Evolutionary conservation across 345 rosid genomes (phyloP), one percentile per base, ranked within the genome.

Genomic region (Eucalyptus cloeziana): DNA sequence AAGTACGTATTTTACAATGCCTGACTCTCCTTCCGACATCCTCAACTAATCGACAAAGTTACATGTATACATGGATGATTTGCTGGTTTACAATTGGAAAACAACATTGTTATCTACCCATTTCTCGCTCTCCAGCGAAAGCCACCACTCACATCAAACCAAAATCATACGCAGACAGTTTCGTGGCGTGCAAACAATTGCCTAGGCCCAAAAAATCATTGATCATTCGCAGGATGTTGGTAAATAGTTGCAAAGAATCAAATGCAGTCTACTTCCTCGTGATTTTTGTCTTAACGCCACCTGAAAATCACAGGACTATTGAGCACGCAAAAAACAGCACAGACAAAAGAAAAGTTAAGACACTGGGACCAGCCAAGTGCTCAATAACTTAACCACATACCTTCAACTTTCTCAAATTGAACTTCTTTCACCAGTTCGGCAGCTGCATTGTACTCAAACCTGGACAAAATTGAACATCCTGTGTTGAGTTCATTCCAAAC

Each of bases 381-480:
- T 76, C 15, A 40, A 37, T 76, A 40, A 76, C 83, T 10, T 76
- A 21, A 40, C 31, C 64, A 87, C 94, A 43, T 76, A 96, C 98
- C 99, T 94, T 98, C 95, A 80, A 92, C 95, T 94, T 96, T 93
- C 92, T 95, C 98, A 87, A 95, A 96, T 21, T 93, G 93, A 91
- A 97, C 95, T 94, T 96, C 98, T 89, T 97, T 98, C 85, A 95
- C 94, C 90, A 96, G 90, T 37, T 96, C 97, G 81, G 98, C 95
- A 58, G 96, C 91, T 31, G 98, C 98, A 91, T 93, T 91, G 88
- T 96, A 98, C 92, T 97, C 98, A 76, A 97, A 96, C 89, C 98
- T 98, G 92, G 69, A 90, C 90, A 47, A 89, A 56, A 54, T 45
- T 27, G 81, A 52, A 87, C 37, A 88, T 76, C 40, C 87, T 51